Percentiles rank a stretch among this genome's conserved stretches.
These are phyloP conservation scores for Candida germanica DNA, from an alignment of 805 yeast genomes.

Conservation along the genomic window DNA sequence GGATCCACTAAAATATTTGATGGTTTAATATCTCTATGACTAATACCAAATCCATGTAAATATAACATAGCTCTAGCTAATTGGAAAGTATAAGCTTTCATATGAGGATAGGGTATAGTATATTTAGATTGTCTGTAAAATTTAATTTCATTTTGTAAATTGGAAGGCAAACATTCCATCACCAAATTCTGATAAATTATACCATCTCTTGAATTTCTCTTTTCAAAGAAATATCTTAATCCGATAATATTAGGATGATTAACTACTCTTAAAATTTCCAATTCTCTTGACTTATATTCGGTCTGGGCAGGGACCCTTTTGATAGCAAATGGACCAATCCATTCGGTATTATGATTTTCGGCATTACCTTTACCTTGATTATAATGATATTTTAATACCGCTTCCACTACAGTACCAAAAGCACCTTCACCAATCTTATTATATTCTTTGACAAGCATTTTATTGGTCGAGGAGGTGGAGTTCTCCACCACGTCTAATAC, in stretches of 20 bases:
- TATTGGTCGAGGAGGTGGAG: slow-evolving; percentile 46
- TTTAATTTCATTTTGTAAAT: slow-evolving; percentile 71
- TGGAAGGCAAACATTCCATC: slow-evolving; percentile 85
- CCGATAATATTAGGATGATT: slow-evolving; percentile 78
- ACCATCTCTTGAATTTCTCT: slow-evolving; percentile 56
- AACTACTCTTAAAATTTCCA: slow-evolving; percentile 70
- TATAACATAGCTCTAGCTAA: slow-evolving; percentile 81
- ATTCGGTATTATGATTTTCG: slow-evolving; percentile 19
- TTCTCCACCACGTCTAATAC: slow-evolving; percentile 55
- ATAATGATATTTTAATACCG: slow-evolving; percentile 41
- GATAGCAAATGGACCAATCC: slow-evolving; percentile 83
- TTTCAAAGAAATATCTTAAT: slow-evolving; percentile 68
- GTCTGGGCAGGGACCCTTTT: slow-evolving; percentile 86
- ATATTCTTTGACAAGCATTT: slow-evolving; percentile 70
- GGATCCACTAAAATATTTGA: slow-evolving; percentile 80
- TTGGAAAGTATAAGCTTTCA: slow-evolving; percentile 75
- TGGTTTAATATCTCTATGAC: slow-evolving; percentile 84
- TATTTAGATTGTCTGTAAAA: slow-evolving; percentile 59
- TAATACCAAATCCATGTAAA: slow-evolving; percentile 73
- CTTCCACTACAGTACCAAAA: slow-evolving; percentile 81
- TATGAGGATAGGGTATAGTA: slow-evolving; percentile 67
- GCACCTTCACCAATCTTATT: slow-evolving; percentile 84
- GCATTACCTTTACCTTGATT: slow-evolving; percentile 10
- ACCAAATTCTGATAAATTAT: slow-evolving; percentile 76
- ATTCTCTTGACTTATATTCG: slow-evolving; percentile 78